Base-by-base conservation (phyloP, 768 basidiomycete genomes). In the Kwoniella dejecticola region DNA sequence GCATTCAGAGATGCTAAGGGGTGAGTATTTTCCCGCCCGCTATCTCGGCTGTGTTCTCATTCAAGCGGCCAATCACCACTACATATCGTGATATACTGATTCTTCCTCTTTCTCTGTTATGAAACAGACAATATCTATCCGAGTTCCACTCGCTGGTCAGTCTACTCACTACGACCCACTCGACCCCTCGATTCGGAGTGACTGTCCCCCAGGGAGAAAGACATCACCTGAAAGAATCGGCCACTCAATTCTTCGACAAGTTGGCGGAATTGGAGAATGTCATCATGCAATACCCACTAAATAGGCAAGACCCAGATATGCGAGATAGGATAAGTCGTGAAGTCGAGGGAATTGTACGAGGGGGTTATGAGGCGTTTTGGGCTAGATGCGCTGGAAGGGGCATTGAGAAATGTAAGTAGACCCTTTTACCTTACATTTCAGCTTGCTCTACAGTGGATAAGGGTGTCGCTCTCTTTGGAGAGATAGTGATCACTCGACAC, bases 371-470 rank as follows among this genome's bases (percentile, higher is more conserved):
- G n/a, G 40, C 36, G 31, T 76, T 71, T 45, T 67, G 65, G 64
- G 62, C 49, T 23, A 58, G 65, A 40, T 63, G 67, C 44, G 56
- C 62, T 17, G 70, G 70, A 4, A 77, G 71, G 54, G 68, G 67
- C 10, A 52, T 71, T 40, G 77, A 78, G 30, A 76, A 76, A 41
- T 77, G 77, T 78, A 47, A 75, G 75, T 74, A 12, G 3, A 49
- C 19, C 27, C 19, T 6, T 46, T 26, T 46, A 19, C 40, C 30
- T 19, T 21, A 23, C 4, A 21, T 52, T 42, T 21, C 27, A 24
- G 1, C 23, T 5, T 49, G 48, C 33, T 30, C n/a, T n/a, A n/a
- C n/a, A n/a, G n/a, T n/a, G n/a, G n/a, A n/a, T n/a, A n/a, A n/a
- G n/a, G n/a, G n/a, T n/a, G n/a, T n/a, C n/a, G n/a, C n/a, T n/a